Evolutionary conservation across 805 yeast genomes (phyloP).

Genomic region (Metschnikowia bowlesiae): DNA sequence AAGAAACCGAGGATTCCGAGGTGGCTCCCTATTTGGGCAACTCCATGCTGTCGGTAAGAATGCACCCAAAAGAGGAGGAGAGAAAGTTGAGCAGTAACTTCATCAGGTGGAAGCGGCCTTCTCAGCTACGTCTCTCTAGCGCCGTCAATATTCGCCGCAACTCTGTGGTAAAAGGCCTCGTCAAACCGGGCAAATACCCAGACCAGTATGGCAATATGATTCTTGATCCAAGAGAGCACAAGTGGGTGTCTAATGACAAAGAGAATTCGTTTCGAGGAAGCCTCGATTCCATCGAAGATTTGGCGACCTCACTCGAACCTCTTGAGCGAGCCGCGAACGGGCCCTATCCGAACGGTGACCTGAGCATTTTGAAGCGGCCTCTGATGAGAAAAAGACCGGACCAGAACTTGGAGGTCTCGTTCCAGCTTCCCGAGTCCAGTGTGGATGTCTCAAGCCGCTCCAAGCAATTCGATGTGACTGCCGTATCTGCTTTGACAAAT

Average conservation of each 20-base stretch:
- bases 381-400: neutral
- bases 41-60: conserved; percentile 13
- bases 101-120: conserved; percentile 36
- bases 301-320: conserved; percentile 8
- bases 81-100: conserved; percentile 5
- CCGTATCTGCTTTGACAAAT: conserved; percentile 38
- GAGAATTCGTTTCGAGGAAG: conserved; percentile 24
- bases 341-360: neutral
- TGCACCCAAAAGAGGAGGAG: conserved; percentile 2
- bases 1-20: neutral
- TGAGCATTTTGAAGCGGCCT: conserved; percentile 8
- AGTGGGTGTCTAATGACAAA: conserved; percentile 27
- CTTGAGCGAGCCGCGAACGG: neutral
- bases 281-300: conserved; percentile 38
- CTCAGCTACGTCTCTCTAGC: conserved; percentile 28
- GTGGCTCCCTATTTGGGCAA: conserved; percentile 7
- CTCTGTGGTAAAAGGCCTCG: conserved; percentile 24
- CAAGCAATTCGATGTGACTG: conserved; percentile 33
- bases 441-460: neutral
- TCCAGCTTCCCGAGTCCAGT: conserved; percentile 31
- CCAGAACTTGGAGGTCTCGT: conserved; percentile 34
- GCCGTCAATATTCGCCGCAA: conserved; percentile 3
- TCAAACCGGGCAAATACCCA: conserved; percentile 35
- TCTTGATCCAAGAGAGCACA: conserved; percentile 26
- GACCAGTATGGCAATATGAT: conserved; percentile 33